These are phyloP conservation scores for Mucor saturninus DNA, from an alignment of 371 early-diverging fungal species.

Conservation along the genomic window DNA sequence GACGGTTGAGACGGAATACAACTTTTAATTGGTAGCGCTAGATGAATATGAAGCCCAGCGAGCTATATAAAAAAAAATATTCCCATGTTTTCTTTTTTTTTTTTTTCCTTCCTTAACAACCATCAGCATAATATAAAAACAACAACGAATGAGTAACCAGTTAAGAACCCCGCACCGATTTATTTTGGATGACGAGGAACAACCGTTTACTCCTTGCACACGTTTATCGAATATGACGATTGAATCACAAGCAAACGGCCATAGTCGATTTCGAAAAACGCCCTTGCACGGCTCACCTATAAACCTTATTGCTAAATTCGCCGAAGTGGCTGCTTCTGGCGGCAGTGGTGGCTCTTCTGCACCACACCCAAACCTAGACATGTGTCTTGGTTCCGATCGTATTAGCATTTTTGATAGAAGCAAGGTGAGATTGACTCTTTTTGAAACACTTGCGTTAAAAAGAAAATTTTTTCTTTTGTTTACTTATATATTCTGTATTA, in stretches of 20 bases:
- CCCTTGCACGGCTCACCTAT: no score
- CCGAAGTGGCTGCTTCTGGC: no score
- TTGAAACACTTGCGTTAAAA: not conserved
- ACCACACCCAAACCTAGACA: conserved; percentile 17
- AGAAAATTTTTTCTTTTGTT: not conserved
- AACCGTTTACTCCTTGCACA: conserved; percentile 24
- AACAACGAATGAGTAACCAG: no score
- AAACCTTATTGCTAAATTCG: no score
- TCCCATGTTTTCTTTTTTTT: conserved; percentile 15
- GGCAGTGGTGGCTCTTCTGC: not conserved
- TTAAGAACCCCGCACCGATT: conserved; percentile 9
- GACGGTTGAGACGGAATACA: not conserved
- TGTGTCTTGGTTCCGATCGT: conserved; percentile 14
- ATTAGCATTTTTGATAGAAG: conserved; percentile 1
- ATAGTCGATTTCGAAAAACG: conserved; percentile 5
- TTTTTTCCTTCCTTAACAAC: not conserved
- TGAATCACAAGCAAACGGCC: conserved; percentile 18
- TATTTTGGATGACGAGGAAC: not conserved
- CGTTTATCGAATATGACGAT: conserved; percentile 29
- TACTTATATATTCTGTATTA: not conserved
- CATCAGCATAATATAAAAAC: conserved; percentile 4
- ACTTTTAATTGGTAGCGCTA: conserved; percentile 1
- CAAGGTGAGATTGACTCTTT: not conserved
- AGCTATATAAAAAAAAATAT: not conserved
- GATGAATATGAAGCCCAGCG: not conserved